These are phyloP conservation scores for Cenchrus americanus DNA, from an alignment of 176 grass and related monocot species.

Conservation along the genomic window DNA sequence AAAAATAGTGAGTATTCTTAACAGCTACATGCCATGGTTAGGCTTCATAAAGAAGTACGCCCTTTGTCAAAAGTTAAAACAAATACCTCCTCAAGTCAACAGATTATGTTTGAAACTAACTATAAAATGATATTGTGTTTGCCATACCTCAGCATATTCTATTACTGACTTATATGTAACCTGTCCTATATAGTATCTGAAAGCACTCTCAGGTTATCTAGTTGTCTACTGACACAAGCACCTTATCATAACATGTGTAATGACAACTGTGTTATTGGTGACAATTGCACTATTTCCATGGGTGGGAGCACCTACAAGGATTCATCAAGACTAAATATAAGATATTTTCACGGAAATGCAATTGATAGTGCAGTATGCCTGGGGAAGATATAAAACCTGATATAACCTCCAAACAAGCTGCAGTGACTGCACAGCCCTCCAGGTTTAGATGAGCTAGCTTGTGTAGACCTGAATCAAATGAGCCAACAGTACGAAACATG, in stretches of 20 bases:
- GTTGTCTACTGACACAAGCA: background rate
- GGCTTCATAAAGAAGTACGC: too few species aligned
- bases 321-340: too few species aligned
- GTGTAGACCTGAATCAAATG: conserved; percentile 60
- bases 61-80: too few species aligned
- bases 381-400: conserved; percentile 66
- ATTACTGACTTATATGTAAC: background rate
- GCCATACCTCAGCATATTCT: background rate
- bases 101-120: background rate
- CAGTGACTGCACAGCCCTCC: conserved; percentile 83
- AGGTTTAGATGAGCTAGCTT: conserved; percentile 80
- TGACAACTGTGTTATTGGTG: background rate
- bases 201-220: conserved; percentile 1
- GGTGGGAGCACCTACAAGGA: too few species aligned
- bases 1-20: conserved; percentile 1
- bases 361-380: background rate
- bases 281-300: background rate
- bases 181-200: background rate
- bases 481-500: conserved; percentile 13
- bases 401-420: conserved; percentile 86
- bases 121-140: background rate
- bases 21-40: conserved; percentile 3
- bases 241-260: background rate
- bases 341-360: too few species aligned
- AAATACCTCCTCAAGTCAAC: too few species aligned